Evolutionary conservation across 1,284 basidiomycete species (phyloP).

Genomic region (Tilletia setariae): DNA sequence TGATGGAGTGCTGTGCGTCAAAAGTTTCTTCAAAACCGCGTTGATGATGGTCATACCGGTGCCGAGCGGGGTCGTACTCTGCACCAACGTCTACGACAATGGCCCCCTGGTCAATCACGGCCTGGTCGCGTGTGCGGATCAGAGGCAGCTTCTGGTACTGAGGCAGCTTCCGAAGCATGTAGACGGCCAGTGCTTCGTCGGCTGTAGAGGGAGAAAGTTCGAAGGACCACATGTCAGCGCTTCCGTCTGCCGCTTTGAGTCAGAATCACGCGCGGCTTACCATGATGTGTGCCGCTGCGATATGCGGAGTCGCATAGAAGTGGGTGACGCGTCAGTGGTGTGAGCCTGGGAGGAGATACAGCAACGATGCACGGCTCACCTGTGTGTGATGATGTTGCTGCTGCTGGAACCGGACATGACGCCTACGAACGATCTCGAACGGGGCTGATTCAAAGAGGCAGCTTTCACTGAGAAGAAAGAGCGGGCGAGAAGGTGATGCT

Average conservation of each 20-base stretch:
- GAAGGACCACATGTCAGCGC: background rate
- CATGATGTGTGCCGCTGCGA: constrained; percentile 13
- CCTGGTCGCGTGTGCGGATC: constrained; percentile 69
- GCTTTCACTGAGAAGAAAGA: no score
- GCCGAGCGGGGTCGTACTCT: constrained; percentile 73
- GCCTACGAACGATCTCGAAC: no score
- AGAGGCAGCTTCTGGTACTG: constrained; percentile 63
- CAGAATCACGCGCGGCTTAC: background rate
- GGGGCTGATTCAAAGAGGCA: no score
- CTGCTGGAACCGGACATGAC: no score
- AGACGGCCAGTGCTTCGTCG: constrained; percentile 92
- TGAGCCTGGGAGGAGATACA: background rate
- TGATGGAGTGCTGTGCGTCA: constrained; percentile 73
- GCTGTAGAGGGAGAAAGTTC: constrained; percentile 56
- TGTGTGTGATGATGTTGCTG: constrained; percentile 12
- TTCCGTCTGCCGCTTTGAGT: background rate
- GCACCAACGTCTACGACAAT: constrained; percentile 99
- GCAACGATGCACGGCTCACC: background rate
- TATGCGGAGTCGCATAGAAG: background rate
- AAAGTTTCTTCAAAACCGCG: constrained; percentile 87
- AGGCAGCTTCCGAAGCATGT: constrained; percentile 75
- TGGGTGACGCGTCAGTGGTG: background rate
- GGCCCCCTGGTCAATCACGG: constrained; percentile 74
- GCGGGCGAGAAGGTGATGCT: no score
- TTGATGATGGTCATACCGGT: constrained; percentile 94